phyloP scores from a whole-genome alignment of 2,329 filamentous ascomycete genomes.

The Aspergillus hortae region DNA sequence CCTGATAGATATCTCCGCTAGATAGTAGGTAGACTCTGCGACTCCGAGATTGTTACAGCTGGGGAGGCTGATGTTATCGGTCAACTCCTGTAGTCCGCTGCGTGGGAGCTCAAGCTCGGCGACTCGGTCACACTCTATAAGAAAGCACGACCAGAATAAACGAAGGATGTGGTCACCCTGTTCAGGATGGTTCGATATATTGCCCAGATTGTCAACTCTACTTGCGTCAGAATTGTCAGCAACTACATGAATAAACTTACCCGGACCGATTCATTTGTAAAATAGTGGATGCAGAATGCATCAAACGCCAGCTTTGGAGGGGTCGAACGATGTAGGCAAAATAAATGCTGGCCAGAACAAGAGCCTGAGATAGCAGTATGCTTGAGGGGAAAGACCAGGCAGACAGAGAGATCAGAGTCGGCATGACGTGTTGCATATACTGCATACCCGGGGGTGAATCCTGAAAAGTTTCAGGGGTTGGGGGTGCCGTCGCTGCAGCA shows the following conservation, averaged over 20 bases:
- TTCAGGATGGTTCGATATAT: too few relatives aligned
- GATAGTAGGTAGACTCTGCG: not conserved
- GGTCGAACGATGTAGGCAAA: slow-evolving; percentile 1
- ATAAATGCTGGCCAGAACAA: not conserved
- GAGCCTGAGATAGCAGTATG: not conserved
- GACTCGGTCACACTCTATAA: not conserved
- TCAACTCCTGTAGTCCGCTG: not conserved
- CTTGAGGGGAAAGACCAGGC: not conserved
- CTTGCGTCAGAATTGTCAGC: too few relatives aligned
- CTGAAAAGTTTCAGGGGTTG: not conserved
- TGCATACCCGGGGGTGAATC: not conserved
- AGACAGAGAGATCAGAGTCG: not conserved
- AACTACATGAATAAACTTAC: not conserved
- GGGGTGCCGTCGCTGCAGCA: not conserved
- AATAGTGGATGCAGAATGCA: not conserved
- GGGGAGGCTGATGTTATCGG: not conserved
- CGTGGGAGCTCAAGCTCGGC: slow-evolving; percentile 1
- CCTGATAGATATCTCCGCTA: not conserved
- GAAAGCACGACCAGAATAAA: slow-evolving; percentile 1
- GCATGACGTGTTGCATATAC: not conserved
- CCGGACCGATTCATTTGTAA: not conserved
- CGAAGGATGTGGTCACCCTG: not conserved
- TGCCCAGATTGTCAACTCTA: too few relatives aligned
- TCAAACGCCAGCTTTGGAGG: not conserved
- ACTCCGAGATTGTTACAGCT: not conserved